phyloP scores from a whole-genome alignment of 306 rosid genomes.

The Castanea sativa region DNA sequence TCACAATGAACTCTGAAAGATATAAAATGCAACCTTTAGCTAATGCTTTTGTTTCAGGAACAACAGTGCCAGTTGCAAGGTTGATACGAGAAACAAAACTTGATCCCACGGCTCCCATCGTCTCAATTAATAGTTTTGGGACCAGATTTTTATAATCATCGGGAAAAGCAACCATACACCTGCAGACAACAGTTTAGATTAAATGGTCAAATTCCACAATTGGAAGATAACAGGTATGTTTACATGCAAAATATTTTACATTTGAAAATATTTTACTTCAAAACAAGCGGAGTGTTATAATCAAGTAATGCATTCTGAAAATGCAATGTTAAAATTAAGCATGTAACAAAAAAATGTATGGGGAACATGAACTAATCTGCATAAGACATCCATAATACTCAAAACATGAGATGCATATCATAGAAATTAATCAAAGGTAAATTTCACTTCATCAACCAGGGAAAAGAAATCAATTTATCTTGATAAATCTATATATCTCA shows the following conservation, averaged over 20 bases:
- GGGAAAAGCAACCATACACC: constrained; percentile 93
- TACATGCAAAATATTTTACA: too few species aligned
- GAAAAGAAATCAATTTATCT: neutral
- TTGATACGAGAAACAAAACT: constrained; percentile 86
- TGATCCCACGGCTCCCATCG: constrained; percentile 69
- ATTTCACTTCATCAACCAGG: neutral
- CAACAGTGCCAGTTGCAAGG: constrained; percentile 78
- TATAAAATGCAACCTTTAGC: constrained; percentile 66
- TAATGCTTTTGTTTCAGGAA: constrained; percentile 93
- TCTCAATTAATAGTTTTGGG: constrained; percentile 84
- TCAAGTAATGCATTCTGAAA: constrained; percentile 19
- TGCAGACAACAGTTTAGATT: constrained; percentile 37
- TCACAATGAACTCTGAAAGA: constrained; percentile 13
- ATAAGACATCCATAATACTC: neutral
- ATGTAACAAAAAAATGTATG: neutral
- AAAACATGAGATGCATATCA: neutral
- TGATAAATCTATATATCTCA: neutral
- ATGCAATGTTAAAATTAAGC: constrained; percentile 13
- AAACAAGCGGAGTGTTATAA: neutral
- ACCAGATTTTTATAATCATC: constrained; percentile 82
- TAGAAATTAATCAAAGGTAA: neutral
- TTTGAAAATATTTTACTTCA: too few species aligned
- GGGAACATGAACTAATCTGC: constrained; percentile 7
- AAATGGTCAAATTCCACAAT: constrained; percentile 6
- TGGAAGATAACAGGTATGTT: neutral